Evolutionary conservation across 1,284 basidiomycete genomes (phyloP), one percentile per base, ranked within the genome.

Genomic region (Fomes fomentarius): DNA sequence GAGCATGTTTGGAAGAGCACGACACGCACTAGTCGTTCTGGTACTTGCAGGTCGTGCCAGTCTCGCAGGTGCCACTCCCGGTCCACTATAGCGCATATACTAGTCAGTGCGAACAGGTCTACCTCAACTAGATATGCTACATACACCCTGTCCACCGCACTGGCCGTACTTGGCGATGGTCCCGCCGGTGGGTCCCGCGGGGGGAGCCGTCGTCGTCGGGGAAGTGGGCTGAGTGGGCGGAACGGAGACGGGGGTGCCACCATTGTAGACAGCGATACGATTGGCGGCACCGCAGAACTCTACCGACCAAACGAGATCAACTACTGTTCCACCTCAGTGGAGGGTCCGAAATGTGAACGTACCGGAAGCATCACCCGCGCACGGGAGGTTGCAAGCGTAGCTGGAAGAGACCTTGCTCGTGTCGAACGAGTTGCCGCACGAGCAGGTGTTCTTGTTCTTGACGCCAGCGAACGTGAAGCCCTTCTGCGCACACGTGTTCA

Each of bases 201-300:
- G 12, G 4, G 43, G 10, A 2, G 43, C 19, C 8, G 40, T 22
- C 8, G 50, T 34, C 10, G 51, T 53, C 17, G 39, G 26, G 8
- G 51, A 28, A 12, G 39, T 28, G 8, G 51, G 31, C 39, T 42
- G 33, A 21, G 51, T 17, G 2, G 51, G 25, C 21, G 51, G 51
- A 9, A 53, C 34, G 17, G 51, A 42, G 12, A 47, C 45, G 8
- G 30, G 34, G 9, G 51, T 24, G 5, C 45, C 46, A 33, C 45
- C 47, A 31, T 53, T 47, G 37, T 53, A 53, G 5, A 53, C 51
- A 2, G 39, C 51, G 25, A 53, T 39, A 28, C 51, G 51, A 45
- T 53, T 53, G 10, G 51, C 39, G 6, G 46, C 51, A 3, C 51
- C 51, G 33, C 51, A 53, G 39, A 53, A 53, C 25, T 47, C 51